Evolutionary conservation across 306 rosid genomes (phyloP).

Genomic region (Morella rubra): DNA sequence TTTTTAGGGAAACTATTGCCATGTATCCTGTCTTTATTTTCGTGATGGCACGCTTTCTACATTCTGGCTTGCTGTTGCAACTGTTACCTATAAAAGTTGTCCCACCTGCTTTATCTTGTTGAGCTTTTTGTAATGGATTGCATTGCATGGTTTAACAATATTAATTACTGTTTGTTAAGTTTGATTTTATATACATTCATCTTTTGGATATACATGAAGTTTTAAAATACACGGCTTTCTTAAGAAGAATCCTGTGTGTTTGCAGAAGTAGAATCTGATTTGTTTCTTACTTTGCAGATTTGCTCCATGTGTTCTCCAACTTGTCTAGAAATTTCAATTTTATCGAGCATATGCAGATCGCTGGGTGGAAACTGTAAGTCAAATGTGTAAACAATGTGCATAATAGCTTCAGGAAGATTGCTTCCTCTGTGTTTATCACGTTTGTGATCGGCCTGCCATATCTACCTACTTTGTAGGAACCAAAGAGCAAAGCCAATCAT

Average conservation of each 20-base stretch:
- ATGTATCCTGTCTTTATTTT: background rate
- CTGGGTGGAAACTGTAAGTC: conserved; percentile 95
- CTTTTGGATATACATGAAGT: too few species aligned
- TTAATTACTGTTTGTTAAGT: background rate
- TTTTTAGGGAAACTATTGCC: too few species aligned
- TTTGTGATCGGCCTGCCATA: conserved; percentile 6
- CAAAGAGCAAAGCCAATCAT: conserved; percentile 93
- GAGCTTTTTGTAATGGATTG: background rate
- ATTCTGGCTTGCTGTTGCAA: background rate
- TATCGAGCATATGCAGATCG: conserved; percentile 67
- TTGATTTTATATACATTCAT: background rate
- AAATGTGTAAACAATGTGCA: conserved; percentile 10
- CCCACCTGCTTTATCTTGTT: background rate
- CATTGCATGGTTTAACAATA: background rate
- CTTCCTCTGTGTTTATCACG: conserved; percentile 3
- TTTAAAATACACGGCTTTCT: too few species aligned
- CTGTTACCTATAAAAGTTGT: background rate
- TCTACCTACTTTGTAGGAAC: conserved; percentile 50
- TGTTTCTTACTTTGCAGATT: conserved; percentile 56
- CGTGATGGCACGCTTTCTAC: background rate
- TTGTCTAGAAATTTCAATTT: conserved; percentile 79
- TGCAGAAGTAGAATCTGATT: conserved; percentile 21
- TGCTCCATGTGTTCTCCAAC: conserved; percentile 84
- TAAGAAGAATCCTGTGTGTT: background rate
- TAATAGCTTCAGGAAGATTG: background rate